Evolutionary conservation across 257 asterid genomes (phyloP).

Genomic region (Fraxinus anomala): DNA sequence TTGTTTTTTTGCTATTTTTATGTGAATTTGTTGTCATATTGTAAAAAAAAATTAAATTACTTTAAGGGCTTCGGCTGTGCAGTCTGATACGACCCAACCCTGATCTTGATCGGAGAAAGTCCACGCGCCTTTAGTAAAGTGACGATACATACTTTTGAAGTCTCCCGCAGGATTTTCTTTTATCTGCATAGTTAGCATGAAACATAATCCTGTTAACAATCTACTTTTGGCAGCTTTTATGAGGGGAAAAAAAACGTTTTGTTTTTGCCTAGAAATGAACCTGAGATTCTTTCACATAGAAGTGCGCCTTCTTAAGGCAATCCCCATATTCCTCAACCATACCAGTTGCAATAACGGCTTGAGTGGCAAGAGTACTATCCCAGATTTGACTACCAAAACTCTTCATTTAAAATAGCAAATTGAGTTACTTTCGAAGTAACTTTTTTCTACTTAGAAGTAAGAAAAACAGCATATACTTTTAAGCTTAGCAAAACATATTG

Average conservation of each 20-base stretch:
- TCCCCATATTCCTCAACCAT: slow-evolving; percentile 84
- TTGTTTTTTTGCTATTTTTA: not conserved
- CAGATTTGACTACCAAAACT: slow-evolving; percentile 83
- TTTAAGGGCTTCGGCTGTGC: slow-evolving; percentile 72
- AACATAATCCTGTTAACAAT: not conserved
- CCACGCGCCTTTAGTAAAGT: slow-evolving; percentile 76
- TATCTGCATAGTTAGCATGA: slow-evolving; percentile 31
- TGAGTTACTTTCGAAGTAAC: not conserved
- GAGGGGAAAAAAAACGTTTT: not conserved
- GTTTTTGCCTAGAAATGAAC: slow-evolving; percentile 24
- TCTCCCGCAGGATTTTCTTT: slow-evolving; percentile 67
- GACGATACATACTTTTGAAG: slow-evolving; percentile 66
- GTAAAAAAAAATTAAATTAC: slow-evolving; percentile 25
- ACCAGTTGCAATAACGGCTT: slow-evolving; percentile 67
- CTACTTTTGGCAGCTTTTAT: not conserved
- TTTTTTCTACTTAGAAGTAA: not conserved
- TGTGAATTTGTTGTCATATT: not conserved
- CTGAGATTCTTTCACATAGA: slow-evolving; percentile 77
- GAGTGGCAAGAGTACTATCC: slow-evolving; percentile 70
- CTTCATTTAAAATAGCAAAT: slow-evolving; percentile 23
- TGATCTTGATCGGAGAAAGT: slow-evolving; percentile 90
- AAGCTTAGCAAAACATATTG: not conserved
- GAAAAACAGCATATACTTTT: not conserved
- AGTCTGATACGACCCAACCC: slow-evolving; percentile 74
- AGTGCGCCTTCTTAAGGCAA: slow-evolving; percentile 68